These are phyloP conservation scores for Yarrowia porcina DNA, from an alignment of 805 yeast species.

Conservation along the genomic window DNA sequence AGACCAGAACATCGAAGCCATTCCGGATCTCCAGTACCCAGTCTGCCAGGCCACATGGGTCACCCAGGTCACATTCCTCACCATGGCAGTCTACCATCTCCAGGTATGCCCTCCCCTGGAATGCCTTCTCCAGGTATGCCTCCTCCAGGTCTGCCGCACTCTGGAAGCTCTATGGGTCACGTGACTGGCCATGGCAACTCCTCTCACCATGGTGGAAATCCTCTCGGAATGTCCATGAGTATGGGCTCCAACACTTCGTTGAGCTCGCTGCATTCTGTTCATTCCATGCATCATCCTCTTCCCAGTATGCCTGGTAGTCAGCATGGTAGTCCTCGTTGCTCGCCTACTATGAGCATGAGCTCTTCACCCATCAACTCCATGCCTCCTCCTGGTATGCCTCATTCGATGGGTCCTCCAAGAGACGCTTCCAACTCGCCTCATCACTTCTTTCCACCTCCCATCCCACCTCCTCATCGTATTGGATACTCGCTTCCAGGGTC, in stretches of 20 bases:
- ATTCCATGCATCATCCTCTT: background rate
- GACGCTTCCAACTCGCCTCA: constrained; percentile 5
- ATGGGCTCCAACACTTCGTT: constrained; percentile 17
- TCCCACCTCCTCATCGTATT: constrained; percentile 2
- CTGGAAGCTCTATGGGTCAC: background rate
- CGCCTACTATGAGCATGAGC: background rate
- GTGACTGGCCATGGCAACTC: background rate
- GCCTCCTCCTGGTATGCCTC: background rate
- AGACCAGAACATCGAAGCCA: background rate
- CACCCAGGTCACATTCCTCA: background rate
- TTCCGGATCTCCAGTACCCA: background rate
- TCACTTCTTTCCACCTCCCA: background rate
- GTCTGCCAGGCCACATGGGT: background rate
- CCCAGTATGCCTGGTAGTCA: background rate
- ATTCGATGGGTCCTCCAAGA: background rate
- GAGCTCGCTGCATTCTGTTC: background rate
- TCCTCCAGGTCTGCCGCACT: background rate
- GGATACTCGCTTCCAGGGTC: constrained; percentile 7
- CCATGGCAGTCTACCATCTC: background rate
- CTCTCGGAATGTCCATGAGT: constrained; percentile 1
- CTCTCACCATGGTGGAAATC: background rate
- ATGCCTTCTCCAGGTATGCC: background rate
- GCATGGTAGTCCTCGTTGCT: background rate
- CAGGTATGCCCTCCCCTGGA: background rate
- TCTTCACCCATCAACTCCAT: background rate